phyloP scores from a whole-genome alignment of 306 rosid genomes.

The Cicer yamashitae region DNA sequence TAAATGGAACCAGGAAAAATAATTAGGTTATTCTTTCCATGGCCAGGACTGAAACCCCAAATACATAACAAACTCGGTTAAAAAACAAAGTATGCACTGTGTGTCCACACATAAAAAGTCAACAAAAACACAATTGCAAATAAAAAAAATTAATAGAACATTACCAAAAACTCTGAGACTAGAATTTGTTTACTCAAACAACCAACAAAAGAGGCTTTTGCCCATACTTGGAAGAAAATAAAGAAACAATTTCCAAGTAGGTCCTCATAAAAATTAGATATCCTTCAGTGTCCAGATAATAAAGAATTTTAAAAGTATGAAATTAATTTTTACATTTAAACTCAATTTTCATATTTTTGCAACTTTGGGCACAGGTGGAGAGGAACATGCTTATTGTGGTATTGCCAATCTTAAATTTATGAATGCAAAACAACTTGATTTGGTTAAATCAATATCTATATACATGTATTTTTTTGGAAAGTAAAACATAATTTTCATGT shows the following conservation, averaged over 20 bases:
- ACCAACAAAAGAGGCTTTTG: slow-evolving; percentile 28
- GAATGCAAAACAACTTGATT: slow-evolving; percentile 18
- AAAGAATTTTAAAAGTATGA: slow-evolving; percentile 5
- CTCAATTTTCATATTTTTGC: not conserved
- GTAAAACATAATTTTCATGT: not conserved
- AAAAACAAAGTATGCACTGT: slow-evolving; percentile 10
- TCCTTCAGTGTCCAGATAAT: slow-evolving; percentile 11
- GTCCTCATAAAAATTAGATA: slow-evolving; percentile 20
- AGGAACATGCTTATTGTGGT: not conserved
- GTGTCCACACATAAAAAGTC: not conserved
- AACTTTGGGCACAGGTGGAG: not conserved
- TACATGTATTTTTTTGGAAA: not conserved
- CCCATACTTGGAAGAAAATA: slow-evolving; percentile 14
- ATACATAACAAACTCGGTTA: not conserved
- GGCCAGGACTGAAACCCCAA: slow-evolving; percentile 3
- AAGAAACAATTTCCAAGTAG: not conserved
- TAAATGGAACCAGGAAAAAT: slow-evolving; percentile 44
- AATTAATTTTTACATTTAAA: slow-evolving; percentile 9
- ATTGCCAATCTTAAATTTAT: slow-evolving; percentile 15
- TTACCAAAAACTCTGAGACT: slow-evolving; percentile 5
- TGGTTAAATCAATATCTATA: not conserved
- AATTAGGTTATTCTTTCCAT: slow-evolving; percentile 29
- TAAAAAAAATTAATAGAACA: not conserved
- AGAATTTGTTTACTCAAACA: slow-evolving; percentile 13
- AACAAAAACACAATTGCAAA: slow-evolving; percentile 24